Evolutionary conservation across 345 rosid species (phyloP), one percentile per base, ranked within the genome.

Genomic region (Garcia nutans): DNA sequence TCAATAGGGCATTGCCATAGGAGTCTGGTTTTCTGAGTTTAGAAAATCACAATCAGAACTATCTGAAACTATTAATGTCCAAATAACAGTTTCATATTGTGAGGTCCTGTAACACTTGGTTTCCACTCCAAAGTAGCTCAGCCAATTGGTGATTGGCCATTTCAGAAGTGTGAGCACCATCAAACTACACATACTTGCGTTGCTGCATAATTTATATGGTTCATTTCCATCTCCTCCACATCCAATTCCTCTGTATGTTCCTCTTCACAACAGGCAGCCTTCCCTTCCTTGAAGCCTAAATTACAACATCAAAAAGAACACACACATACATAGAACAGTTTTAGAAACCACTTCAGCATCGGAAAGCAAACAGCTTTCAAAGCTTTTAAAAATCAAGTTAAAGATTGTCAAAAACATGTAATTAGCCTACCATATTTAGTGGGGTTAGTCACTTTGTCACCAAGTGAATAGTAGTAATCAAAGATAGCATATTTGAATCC

Each of bases 231-330:
- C 22, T 37, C 41, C 41, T 22, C 68, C 75, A 9, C 85, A 84
- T 41, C 62, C 79, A 0, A 3, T 76, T 42, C 82, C 85, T 0
- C 80, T 84, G 42, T 66, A 45, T 19, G 76, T 22, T 6, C 87
- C 87, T 10, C 68, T 74, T 37, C 85, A 23, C 87, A 84, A 74
- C 85, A 84, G 42, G 85, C 85, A 49, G 74, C 73, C 1, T 13
- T 20, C 76, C 83, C 19, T 70, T 71, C 72, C 19, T 69, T 13
- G 68, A 76, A 6, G 61, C 82, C 77, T 74, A 55, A 13, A 56
- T 57, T 37, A 44, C 26, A 13, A 47, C 50, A 47, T 47, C 50
- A 47, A 13, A 47, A 47, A 47, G 8, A 37, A 37, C 5, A 37
- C 6, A 3, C 5, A 5, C 6, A 37, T 37, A 37, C 0, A 33